A percentile compares a stretch with the other conserved stretches of the same genome.
These are phyloP conservation scores for Shiraia sp. DNA, from an alignment of 2,329 filamentous ascomycete species.

Conservation along the genomic window DNA sequence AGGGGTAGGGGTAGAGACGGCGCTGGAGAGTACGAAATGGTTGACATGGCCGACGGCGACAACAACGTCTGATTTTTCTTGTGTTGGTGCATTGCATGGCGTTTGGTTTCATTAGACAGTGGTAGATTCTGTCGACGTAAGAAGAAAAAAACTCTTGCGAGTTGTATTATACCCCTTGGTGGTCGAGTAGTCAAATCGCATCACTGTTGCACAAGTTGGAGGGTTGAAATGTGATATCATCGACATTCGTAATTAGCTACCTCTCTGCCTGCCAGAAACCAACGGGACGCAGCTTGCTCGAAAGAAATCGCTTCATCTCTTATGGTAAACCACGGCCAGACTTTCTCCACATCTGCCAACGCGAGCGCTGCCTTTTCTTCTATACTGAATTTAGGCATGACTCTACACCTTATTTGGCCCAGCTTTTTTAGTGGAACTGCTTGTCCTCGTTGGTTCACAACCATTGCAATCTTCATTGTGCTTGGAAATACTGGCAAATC, in stretches of 20 bases:
- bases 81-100: conserved; percentile 34
- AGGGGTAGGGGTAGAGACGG: conserved; percentile 50
- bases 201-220: neutral
- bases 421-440: conserved; percentile 19
- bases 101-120: conserved; percentile 19
- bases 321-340: conserved; percentile 32
- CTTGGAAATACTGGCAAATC: conserved; percentile 14
- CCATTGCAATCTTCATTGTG: conserved; percentile 18
- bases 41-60: conserved; percentile 46
- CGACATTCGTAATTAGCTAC: conserved; percentile 44
- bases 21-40: conserved; percentile 54
- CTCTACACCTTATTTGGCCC: conserved; percentile 19
- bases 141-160: conserved; percentile 1
- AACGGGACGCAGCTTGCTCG: conserved; percentile 24
- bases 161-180: conserved; percentile 20
- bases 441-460: conserved; percentile 13
- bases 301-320: conserved; percentile 39
- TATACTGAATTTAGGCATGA: conserved; percentile 14
- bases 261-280: conserved; percentile 38
- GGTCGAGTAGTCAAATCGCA: neutral
- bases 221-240: conserved; percentile 7
- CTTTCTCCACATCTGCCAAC: conserved; percentile 5
- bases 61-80: conserved; percentile 35
- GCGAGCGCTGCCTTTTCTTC: conserved; percentile 16
- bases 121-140: conserved; percentile 2